Percentiles rank a stretch among this genome's conserved stretches.
Evolutionary conservation across 768 basidiomycete species (phyloP).

Genomic region (Collybia sordida): DNA sequence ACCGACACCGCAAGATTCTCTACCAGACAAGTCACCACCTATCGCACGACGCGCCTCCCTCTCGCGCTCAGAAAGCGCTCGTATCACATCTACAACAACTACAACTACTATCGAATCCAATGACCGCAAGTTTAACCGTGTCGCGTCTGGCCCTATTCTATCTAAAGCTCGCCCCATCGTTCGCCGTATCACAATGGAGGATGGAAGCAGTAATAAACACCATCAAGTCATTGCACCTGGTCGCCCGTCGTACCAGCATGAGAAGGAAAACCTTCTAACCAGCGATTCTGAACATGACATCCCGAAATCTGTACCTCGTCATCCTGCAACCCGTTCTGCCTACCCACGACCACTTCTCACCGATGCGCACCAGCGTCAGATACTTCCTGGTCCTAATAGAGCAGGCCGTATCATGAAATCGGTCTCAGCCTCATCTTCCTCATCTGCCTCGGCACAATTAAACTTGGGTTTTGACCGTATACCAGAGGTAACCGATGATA

Average conservation of each 20-base stretch:
- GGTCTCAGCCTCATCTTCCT: slow-evolving; percentile 15
- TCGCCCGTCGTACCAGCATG: slow-evolving; percentile 29
- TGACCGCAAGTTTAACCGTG: slow-evolving; percentile 65
- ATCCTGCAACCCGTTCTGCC: slow-evolving; percentile 6
- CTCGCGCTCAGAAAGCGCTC: slow-evolving; percentile 67
- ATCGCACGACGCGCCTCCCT: slow-evolving; percentile 48
- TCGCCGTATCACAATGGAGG: slow-evolving; percentile 44
- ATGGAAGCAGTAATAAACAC: slow-evolving; percentile 19
- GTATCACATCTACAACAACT: slow-evolving; percentile 28
- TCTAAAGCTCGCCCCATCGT: slow-evolving; percentile 33
- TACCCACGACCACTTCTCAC: slow-evolving; percentile 26
- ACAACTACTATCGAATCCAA: slow-evolving; percentile 16
- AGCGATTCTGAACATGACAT: slow-evolving; percentile 38
- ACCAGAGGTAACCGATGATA: slow-evolving; percentile 34
- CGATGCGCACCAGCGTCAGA: slow-evolving; percentile 35
- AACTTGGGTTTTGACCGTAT: slow-evolving; percentile 32
- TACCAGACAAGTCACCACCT: slow-evolving; percentile 32
- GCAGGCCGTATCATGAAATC: slow-evolving; percentile 51
- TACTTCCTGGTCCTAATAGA: slow-evolving; percentile 43
- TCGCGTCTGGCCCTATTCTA: slow-evolving; percentile 60
- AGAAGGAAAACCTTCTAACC: slow-evolving; percentile 45
- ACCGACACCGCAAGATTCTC: slow-evolving; percentile 41
- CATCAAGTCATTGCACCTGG: not conserved
- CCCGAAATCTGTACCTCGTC: slow-evolving; percentile 22
- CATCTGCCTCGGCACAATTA: slow-evolving; percentile 36